Conservation (phyloP, 306 rosid genomes). For the Dalbergia cochinchinensis region DNA sequence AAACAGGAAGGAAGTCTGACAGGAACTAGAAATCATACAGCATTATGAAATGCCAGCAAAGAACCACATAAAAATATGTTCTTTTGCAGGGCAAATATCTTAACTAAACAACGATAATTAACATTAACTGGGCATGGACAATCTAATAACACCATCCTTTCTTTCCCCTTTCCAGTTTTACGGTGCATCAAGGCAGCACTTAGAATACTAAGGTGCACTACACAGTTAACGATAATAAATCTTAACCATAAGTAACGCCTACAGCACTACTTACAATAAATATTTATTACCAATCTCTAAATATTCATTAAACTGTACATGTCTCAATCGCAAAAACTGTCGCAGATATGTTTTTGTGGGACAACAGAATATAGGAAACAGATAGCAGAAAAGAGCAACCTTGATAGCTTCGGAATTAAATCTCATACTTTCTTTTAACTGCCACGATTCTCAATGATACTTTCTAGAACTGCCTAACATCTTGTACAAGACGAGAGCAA, state of each 20-base stretch:
- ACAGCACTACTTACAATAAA: slow-evolving; percentile 2
- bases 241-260: not conserved
- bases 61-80: not conserved
- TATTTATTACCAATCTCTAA: slow-evolving; percentile 11
- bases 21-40: not conserved
- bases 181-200: slow-evolving; percentile 19
- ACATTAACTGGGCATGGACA: not conserved
- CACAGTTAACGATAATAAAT: not conserved
- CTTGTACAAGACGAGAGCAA: not conserved
- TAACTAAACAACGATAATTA: not conserved
- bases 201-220: not conserved
- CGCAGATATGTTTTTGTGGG: slow-evolving; percentile 23
- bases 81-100: not conserved
- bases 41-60: slow-evolving; percentile 1
- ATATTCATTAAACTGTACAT: slow-evolving; percentile 22
- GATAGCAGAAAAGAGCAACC: not conserved
- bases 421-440: slow-evolving; percentile 24
- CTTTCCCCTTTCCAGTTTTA: not conserved
- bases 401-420: slow-evolving; percentile 10
- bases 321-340: slow-evolving; percentile 33
- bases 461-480: not conserved
- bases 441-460: not conserved
- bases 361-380: not conserved
- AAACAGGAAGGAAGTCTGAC: not conserved
- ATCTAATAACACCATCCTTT: not conserved